These are phyloP conservation scores for Alternaria infectoria DNA, from an alignment of 2,329 filamentous ascomycete species.

Conservation along the genomic window DNA sequence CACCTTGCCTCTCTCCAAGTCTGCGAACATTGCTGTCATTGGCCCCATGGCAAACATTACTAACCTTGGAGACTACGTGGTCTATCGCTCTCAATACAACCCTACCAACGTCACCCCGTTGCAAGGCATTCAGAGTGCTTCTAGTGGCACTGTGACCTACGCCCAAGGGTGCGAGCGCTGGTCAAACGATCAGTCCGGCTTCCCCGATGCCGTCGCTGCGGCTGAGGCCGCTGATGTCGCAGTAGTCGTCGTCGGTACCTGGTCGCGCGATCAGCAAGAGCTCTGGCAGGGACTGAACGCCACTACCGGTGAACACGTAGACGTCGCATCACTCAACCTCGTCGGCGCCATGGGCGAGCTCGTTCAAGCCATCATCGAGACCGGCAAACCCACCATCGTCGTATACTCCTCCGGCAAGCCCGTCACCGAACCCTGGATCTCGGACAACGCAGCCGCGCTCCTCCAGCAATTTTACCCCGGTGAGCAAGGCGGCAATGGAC, in stretches of 20 bases:
- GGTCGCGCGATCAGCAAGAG: constrained; percentile 74
- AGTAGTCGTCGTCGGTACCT: constrained; percentile 76
- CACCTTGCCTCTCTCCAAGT: constrained; percentile 69
- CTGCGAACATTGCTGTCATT: constrained; percentile 73
- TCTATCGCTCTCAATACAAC: constrained; percentile 65
- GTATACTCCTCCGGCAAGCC: constrained; percentile 75
- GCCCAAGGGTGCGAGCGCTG: constrained; percentile 75
- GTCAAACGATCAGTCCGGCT: constrained; percentile 72
- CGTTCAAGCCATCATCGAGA: constrained; percentile 70
- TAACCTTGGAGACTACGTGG: constrained; percentile 76
- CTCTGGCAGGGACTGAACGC: constrained; percentile 75
- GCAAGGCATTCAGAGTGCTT: constrained; percentile 68
- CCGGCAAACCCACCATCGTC: constrained; percentile 70
- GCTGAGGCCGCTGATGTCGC: constrained; percentile 73
- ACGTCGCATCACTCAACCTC: constrained; percentile 67
- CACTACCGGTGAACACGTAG: constrained; percentile 77
- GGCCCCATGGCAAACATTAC: constrained; percentile 69
- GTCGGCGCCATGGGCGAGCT: constrained; percentile 73
- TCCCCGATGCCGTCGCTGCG: constrained; percentile 68
- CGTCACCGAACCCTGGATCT: constrained; percentile 75
- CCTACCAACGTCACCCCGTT: constrained; percentile 70
- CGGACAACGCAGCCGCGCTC: constrained; percentile 67
- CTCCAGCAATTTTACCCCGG: constrained; percentile 78
- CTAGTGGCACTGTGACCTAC: constrained; percentile 67
- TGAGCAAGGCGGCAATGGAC: constrained; percentile 70